Evolutionary conservation across 805 yeast species (phyloP), one percentile per base, ranked within the genome.

Genomic region (Starmerella geochares): DNA sequence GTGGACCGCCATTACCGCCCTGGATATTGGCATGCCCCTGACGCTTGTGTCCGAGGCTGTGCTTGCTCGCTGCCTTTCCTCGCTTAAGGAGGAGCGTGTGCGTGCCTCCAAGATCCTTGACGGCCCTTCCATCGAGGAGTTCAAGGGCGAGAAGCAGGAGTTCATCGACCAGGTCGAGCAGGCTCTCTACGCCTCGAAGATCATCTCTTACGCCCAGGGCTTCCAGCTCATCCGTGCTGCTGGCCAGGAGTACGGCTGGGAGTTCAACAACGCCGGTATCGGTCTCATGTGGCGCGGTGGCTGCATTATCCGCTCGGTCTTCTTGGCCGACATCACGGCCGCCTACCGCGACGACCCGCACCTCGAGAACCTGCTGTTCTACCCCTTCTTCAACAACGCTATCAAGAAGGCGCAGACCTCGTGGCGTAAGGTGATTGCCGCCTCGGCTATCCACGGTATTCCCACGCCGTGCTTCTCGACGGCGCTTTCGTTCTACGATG

Each of bases 271-370:
- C 81, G 95, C 97, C 63, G 92, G 95, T 54, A 92, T 92, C 64
- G 97, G 97, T 62, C 79, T 92, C 65, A 90, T 90, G 97, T 90
- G 98, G 98, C 83, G 98, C 80, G 98, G 98, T 76, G 98, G 98
- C 64, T 90, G 98, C 79, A 90, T 90, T 72, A 90, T 90, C 74
- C 86, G 97, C 79, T 90, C 98, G 52, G 96, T 90, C 59, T 90
- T 90, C 84, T 77, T 90, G 67, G 96, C 81, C 67, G 96, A 90
- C 72, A 90, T 90, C 74, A 90, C 98, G 60, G 71, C 86, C 68
- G 98, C 98, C 60, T 90, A 82, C 83, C 85, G 92, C 74, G 80
- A 83, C 70, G 76, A 82, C 76, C 94, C 95, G 70, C 82, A 87
- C 60, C 76, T 90, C 66, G 96, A 88, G 77, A 88, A 88, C 83